Base-by-base conservation (phyloP, 306 rosid genomes). In the Glycine soja region DNA sequence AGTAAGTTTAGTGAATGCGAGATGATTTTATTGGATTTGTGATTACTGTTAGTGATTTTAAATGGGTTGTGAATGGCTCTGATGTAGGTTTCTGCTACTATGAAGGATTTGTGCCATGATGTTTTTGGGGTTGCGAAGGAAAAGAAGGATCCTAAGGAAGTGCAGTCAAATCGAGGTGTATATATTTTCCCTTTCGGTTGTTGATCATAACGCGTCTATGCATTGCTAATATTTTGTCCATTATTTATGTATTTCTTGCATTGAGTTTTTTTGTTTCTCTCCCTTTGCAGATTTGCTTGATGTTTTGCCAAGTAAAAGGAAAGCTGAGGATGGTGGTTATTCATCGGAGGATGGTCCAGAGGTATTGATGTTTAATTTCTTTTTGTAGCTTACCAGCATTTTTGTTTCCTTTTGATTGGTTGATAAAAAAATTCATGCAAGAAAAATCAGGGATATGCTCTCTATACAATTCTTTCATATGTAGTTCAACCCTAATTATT, bases 31-130 rank as follows among this genome's bases (percentile, higher is more conserved):
- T 18, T 14, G 50, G 7, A 0, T 42, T 24, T 24, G 18, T 63
- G 65, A 51, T n/a, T 4, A 19, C 59, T 63, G 47, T 46, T 13
- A 3, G 51, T 73, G 18, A n/a, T 56, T 24, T 24, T 24, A 24
- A 24, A 24, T 24, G 30, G 2, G 30, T 24, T 24, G 30, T 24
- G 30, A 24, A 24, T 24, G 30, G 30, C 30, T 75, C 13, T 32
- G 72, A 84, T 18, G 56, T 45, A 95, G 99, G 97, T 95, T 90
- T 87, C 86, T 82, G 75, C 87, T 85, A 88, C 95, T 15, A 95
- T 95, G 97, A 89, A 87, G 80, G 99, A 95, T 67, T 87, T 95
- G 80, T 93, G 98, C 80, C 89, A 88, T 83, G 98, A 95, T 84
- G 82, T 92, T 45, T 88, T 80, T 78, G 97, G 97, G 52, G 73